A percentile compares a stretch with the other conserved stretches of the same genome.
Evolutionary conservation across 805 yeast species (phyloP).

Genomic region (Lipomyces lipofer): DNA sequence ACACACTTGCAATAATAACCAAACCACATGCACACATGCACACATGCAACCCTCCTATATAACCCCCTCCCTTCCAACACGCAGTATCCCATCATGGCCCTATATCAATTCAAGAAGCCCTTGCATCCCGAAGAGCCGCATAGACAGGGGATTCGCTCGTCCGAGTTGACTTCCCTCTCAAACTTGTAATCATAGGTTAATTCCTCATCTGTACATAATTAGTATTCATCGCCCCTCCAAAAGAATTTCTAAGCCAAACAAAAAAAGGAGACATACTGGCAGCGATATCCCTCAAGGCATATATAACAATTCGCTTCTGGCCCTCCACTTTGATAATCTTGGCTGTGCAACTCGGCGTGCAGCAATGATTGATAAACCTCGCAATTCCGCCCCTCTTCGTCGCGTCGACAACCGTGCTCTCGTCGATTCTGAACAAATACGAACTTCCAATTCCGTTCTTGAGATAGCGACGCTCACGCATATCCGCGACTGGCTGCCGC

Average conservation of each 20-base stretch:
- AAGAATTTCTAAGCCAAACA: not conserved
- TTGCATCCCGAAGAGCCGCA: slow-evolving; percentile 97
- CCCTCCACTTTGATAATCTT: slow-evolving; percentile 95
- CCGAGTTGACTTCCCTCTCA: slow-evolving; percentile 52
- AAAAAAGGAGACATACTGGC: slow-evolving; percentile 58
- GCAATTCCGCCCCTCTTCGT: slow-evolving; percentile 98
- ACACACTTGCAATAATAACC: not conserved
- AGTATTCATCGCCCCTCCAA: slow-evolving; percentile 5
- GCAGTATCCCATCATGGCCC: not conserved
- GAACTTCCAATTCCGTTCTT: slow-evolving; percentile 94
- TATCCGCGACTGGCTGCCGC: slow-evolving; percentile 90
- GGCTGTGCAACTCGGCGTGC: slow-evolving; percentile 97
- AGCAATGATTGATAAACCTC: slow-evolving; percentile 93
- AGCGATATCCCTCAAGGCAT: slow-evolving; percentile 83
- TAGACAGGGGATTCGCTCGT: slow-evolving; percentile 56
- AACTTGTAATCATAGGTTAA: slow-evolving; percentile 95
- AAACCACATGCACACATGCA: not conserved
- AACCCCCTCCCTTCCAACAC: not conserved
- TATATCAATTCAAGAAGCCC: slow-evolving; percentile 71
- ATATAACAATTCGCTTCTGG: slow-evolving; percentile 87
- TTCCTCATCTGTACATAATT: slow-evolving; percentile 49
- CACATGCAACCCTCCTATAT: not conserved
- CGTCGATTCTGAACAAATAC: slow-evolving; percentile 88
- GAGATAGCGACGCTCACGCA: slow-evolving; percentile 80
- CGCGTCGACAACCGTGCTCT: slow-evolving; percentile 93